Evolutionary conservation across 148 eudicot genomes (phyloP).

Genomic region (Vaccinium vitisidaea): DNA sequence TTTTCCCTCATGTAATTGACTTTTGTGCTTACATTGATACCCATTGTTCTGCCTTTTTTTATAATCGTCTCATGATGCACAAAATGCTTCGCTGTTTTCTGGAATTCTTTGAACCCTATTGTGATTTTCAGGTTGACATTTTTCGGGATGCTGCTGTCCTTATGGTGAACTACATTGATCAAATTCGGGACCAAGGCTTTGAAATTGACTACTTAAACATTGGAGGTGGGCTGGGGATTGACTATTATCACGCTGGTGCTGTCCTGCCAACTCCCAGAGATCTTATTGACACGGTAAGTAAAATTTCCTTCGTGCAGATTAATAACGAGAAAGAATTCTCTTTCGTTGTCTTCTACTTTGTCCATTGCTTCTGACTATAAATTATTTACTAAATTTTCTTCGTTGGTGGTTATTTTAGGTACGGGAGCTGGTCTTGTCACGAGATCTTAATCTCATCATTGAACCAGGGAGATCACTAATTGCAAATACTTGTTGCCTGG

Average conservation of each 20-base stretch:
- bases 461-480: too few relatives aligned
- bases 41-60: constrained; percentile 14
- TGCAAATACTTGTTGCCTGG: constrained; percentile 73
- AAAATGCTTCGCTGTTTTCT: background rate
- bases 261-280: constrained; percentile 87
- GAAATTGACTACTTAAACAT: constrained; percentile 85
- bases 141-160: constrained; percentile 92
- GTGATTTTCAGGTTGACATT: constrained; percentile 69
- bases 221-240: constrained; percentile 98
- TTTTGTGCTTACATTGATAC: background rate
- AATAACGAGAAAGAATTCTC: background rate
- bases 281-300: constrained; percentile 81
- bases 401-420: constrained; percentile 47
- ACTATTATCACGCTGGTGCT: constrained; percentile 85
- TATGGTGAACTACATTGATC: constrained; percentile 86
- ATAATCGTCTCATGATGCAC: background rate
- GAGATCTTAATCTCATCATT: too few relatives aligned
- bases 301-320: background rate
- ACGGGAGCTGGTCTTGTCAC: constrained; percentile 62
- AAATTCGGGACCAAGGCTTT: constrained; percentile 90
- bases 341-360: background rate
- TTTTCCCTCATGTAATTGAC: constrained; percentile 34
- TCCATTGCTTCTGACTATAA: background rate
- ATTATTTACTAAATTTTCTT: background rate
- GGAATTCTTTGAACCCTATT: background rate